A percentile compares a stretch with the other conserved stretches of the same genome.
phyloP scores from a whole-genome alignment of 441 rosid genomes.

The Raphanus hybrid region DNA sequence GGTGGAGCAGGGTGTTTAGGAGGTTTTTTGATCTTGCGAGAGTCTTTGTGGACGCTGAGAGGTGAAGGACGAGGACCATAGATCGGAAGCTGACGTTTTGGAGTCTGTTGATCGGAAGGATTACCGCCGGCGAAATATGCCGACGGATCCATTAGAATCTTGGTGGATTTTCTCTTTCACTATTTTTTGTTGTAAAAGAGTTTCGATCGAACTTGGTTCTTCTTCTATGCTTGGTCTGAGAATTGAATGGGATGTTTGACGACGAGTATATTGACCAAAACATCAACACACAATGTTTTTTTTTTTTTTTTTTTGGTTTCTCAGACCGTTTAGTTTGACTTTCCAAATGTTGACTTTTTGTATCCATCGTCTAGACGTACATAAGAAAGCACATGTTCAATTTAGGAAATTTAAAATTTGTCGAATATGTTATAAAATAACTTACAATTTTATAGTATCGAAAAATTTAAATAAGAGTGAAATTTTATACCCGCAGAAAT shows the following conservation, averaged over 20 bases:
- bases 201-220: background rate
- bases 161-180: background rate
- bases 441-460: too few species aligned
- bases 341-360: conserved; percentile 36
- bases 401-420: conserved; percentile 2
- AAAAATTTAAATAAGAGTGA: too few species aligned
- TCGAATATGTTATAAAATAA: too few species aligned
- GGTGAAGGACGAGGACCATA: conserved; percentile 79
- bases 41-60: conserved; percentile 59
- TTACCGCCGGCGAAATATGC: conserved; percentile 34
- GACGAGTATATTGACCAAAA: conserved; percentile 43
- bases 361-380: background rate
- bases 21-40: conserved; percentile 72
- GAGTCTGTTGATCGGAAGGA: conserved; percentile 38
- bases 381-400: conserved; percentile 19
- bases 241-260: conserved; percentile 27
- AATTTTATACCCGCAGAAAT: too few species aligned
- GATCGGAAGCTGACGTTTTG: conserved; percentile 54
- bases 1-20: conserved; percentile 53
- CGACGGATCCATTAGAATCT: conserved; percentile 44
- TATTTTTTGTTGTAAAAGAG: background rate
- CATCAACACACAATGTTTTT: conserved; percentile 1
- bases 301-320: background rate
- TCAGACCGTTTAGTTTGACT: conserved; percentile 40
- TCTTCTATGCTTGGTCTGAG: conserved; percentile 28